These are phyloP conservation scores for Aspergillus pseudotamarii DNA, from an alignment of 2,329 filamentous ascomycete genomes.

Conservation along the genomic window DNA sequence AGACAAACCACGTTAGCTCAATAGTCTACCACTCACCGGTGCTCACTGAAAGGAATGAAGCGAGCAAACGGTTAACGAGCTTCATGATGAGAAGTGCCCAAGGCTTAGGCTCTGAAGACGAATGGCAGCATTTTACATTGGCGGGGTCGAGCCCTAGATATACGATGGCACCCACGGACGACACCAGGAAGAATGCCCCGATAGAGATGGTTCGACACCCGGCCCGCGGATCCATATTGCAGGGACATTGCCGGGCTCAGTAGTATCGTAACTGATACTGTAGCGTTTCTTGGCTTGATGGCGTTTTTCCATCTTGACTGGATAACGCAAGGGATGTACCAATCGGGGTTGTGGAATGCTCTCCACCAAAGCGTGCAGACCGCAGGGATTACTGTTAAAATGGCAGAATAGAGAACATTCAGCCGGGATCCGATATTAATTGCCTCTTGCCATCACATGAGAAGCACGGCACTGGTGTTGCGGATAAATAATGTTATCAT, in stretches of 20 bases:
- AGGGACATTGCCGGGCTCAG: constrained; percentile 3
- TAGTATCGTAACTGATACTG: not conserved
- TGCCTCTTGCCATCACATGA: not conserved
- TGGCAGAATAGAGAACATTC: not conserved
- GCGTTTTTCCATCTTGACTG: not conserved
- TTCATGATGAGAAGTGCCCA: constrained; percentile 5
- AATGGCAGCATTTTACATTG: not conserved
- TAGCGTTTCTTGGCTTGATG: not conserved
- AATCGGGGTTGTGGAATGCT: not conserved
- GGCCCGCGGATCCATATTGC: constrained; percentile 5
- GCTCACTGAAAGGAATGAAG: constrained; percentile 6
- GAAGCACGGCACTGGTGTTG: not conserved
- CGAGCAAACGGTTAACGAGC: constrained; percentile 6
- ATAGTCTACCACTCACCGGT: not conserved
- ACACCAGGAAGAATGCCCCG: not conserved
- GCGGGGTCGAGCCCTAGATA: constrained; percentile 5
- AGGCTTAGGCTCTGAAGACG: not conserved
- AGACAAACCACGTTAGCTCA: not conserved
- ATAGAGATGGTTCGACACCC: constrained; percentile 3
- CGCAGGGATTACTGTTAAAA: not conserved
- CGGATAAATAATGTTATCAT: not conserved
- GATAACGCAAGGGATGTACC: not conserved
- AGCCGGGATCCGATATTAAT: not conserved
- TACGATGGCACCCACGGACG: constrained; percentile 1
- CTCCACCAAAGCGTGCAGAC: not conserved